A percentile compares a stretch with the other conserved stretches of the same genome.
phyloP scores from a whole-genome alignment of 768 basidiomycete species.

The Suillus decipiens region DNA sequence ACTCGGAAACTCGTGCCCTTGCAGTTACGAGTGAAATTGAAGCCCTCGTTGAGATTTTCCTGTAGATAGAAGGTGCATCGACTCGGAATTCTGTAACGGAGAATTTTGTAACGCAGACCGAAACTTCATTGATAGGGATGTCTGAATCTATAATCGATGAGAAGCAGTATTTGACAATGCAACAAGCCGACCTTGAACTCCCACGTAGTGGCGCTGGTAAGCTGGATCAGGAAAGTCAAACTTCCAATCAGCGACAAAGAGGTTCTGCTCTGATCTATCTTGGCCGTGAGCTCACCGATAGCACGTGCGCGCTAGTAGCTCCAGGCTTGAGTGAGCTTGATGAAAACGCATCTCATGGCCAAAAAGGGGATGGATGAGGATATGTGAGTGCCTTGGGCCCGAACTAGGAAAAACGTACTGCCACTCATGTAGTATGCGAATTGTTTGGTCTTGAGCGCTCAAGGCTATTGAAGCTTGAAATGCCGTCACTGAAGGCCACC shows the following conservation, averaged over 20 bases:
- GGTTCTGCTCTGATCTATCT: not conserved
- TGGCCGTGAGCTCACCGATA: not conserved
- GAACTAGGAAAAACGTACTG: conserved; percentile 1
- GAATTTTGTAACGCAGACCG: not conserved
- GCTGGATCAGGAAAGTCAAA: not conserved
- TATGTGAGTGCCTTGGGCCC: not conserved
- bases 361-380: not conserved
- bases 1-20: not conserved
- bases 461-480: not conserved
- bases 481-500: not conserved
- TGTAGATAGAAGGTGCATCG: not conserved
- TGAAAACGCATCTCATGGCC: not conserved
- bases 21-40: not conserved
- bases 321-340: not conserved
- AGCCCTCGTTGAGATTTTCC: not conserved
- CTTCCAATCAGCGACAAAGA: not conserved
- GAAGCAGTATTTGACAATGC: not conserved
- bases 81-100: not conserved
- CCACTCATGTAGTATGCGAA: not conserved
- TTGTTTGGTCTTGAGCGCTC: not conserved
- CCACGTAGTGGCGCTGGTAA: not conserved
- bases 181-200: not conserved
- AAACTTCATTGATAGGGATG: not conserved
- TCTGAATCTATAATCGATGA: not conserved
- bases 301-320: not conserved